Conservation (phyloP, 2,329 filamentous ascomycete genomes). For the Purpureocillium lavendulum region DNA sequence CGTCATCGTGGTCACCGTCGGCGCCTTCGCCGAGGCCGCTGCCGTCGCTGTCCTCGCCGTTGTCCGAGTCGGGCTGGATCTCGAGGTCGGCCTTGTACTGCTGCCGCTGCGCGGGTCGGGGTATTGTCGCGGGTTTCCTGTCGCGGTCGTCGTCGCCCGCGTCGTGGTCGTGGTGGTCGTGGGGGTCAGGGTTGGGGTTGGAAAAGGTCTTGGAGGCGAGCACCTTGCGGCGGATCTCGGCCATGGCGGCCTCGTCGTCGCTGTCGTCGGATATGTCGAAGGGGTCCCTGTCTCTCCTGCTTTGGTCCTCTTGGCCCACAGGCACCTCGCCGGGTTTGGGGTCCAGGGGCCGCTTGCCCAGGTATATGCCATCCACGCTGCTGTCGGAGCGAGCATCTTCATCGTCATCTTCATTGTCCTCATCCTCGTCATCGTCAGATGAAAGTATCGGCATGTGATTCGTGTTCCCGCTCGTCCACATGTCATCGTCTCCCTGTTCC, state of each 20-base stretch:
- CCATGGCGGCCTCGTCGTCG: conserved; percentile 70
- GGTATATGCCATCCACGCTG: conserved; percentile 49
- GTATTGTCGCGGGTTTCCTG: conserved; percentile 52
- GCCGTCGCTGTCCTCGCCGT: conserved; percentile 45
- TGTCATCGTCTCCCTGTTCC: conserved; percentile 60
- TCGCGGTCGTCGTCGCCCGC: conserved; percentile 15
- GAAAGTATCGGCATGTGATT: conserved; percentile 54
- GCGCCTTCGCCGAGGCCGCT: conserved; percentile 42
- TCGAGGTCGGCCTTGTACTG: conserved; percentile 52
- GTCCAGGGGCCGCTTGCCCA: conserved; percentile 41
- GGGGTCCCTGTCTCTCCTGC: conserved; percentile 48
- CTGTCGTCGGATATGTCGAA: conserved; percentile 72
- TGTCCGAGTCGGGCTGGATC: conserved; percentile 49
- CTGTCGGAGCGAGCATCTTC: conserved; percentile 28
- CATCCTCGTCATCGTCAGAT: conserved; percentile 48
- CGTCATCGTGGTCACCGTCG: conserved; percentile 49
- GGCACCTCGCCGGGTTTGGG: conserved; percentile 6
- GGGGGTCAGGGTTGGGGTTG: conserved; percentile 36
- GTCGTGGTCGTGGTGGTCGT: conserved; percentile 14
- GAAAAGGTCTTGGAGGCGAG: conserved; percentile 84
- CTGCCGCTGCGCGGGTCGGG: conserved; percentile 39
- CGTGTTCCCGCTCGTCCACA: conserved; percentile 86
- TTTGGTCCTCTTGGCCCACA: conserved; percentile 9
- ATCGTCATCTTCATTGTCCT: conserved; percentile 39
- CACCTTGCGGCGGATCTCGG: conserved; percentile 82